Evolutionary conservation across 495 filamentous ascomycete genomes (phyloP).

Genomic region (Hypoxylon perforatum): DNA sequence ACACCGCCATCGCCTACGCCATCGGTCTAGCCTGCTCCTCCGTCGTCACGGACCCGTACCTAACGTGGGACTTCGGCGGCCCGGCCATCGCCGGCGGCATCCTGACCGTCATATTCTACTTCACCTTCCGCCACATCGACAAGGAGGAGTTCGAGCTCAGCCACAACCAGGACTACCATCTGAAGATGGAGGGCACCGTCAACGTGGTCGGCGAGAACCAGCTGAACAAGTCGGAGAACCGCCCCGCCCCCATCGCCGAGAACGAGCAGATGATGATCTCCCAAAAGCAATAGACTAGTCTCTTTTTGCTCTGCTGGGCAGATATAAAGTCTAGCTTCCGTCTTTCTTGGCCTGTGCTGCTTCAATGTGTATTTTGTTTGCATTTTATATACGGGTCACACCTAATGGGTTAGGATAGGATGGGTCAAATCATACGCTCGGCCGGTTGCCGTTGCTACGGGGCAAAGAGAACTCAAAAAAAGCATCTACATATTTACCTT

Average conservation of each 20-base stretch:
- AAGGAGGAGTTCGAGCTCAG: constrained; percentile 56
- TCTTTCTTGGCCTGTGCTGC: constrained; percentile 1
- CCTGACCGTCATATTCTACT: constrained; percentile 59
- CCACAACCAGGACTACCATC: constrained; percentile 51
- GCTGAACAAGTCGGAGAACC: constrained; percentile 51
- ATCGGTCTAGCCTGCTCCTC: constrained; percentile 70
- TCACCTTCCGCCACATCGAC: constrained; percentile 63
- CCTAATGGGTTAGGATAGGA: too few relatives aligned
- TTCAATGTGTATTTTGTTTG: constrained; percentile 14
- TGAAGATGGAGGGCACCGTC: constrained; percentile 47
- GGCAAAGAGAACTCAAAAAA: too few relatives aligned
- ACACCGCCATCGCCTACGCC: constrained; percentile 67
- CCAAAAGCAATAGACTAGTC: constrained; percentile 56
- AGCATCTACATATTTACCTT: constrained; percentile 1
- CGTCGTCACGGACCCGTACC: constrained; percentile 69
- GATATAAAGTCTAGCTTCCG: background rate
- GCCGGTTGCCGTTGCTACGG: constrained; percentile 17
- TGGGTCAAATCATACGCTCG: too few relatives aligned
- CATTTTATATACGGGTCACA: constrained; percentile 19
- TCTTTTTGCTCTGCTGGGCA: background rate
- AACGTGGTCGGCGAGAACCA: constrained; percentile 54
- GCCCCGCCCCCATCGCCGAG: constrained; percentile 51
- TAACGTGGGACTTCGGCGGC: constrained; percentile 66
- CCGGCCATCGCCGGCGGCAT: constrained; percentile 60
- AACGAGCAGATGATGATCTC: constrained; percentile 59